Conservation (phyloP, 2,329 filamentous ascomycete species). For the Neurospora sp. region DNA sequence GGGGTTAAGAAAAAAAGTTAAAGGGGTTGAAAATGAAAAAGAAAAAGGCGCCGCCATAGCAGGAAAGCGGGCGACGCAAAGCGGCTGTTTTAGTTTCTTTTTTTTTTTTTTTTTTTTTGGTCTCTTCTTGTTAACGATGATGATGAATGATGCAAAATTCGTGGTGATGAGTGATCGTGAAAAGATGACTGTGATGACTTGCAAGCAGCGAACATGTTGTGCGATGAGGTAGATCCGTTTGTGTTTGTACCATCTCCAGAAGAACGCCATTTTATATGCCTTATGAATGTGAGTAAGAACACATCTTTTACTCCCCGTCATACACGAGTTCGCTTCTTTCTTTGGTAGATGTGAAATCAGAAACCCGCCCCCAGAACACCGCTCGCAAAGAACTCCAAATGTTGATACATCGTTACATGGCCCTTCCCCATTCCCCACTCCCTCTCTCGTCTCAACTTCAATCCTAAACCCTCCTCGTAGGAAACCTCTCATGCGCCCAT, state of each 20-base stretch:
- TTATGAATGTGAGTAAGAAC: neutral
- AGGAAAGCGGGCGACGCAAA: neutral
- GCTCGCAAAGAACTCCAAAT: neutral
- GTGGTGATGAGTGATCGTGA: no score
- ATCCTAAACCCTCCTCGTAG: slow-evolving; percentile 15
- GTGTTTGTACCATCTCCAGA: neutral
- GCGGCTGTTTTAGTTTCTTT: neutral
- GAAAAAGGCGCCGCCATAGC: neutral
- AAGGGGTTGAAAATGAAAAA: neutral
- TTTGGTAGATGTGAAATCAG: neutral
- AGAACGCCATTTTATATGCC: neutral
- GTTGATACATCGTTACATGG: neutral
- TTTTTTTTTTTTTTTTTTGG: no score
- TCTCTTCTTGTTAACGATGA: neutral
- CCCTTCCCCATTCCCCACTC: neutral
- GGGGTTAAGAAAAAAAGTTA: neutral
- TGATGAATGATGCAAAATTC: neutral
- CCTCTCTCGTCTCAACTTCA: neutral
- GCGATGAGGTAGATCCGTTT: no score
- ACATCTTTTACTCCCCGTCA: neutral
- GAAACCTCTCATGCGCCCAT: slow-evolving; percentile 33
- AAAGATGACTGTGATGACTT: no score
- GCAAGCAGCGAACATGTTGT: no score
- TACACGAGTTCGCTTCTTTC: neutral
- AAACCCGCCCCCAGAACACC: neutral